Evolutionary conservation across 306 rosid genomes (phyloP).

Genomic region (Prunus persica): Prunus_persica_NCBIv2 NC_034014.1:11121501-11122000

Average conservation of each 20-base stretch:
- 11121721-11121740: not conserved
- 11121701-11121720: not conserved
- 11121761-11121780: not conserved
- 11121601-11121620: not conserved
- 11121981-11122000: not conserved
- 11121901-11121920: not conserved
- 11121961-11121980: not conserved
- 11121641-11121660: not conserved
- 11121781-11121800: not conserved
- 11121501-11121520: not conserved
- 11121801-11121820: not conserved
- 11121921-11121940: not conserved
- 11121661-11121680: not conserved
- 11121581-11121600: not conserved
- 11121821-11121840: not conserved
- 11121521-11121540: not conserved
- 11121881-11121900: not conserved
- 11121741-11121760: not conserved
- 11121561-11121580: not conserved
- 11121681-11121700: not conserved
- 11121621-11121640: not conserved
- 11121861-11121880: not conserved
- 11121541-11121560: not conserved
- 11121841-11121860: not conserved
- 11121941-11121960: not conserved